Evolutionary conservation across 202 grass and related monocot species (phyloP).

Genomic region (Hordeum pubiflorum): DNA sequence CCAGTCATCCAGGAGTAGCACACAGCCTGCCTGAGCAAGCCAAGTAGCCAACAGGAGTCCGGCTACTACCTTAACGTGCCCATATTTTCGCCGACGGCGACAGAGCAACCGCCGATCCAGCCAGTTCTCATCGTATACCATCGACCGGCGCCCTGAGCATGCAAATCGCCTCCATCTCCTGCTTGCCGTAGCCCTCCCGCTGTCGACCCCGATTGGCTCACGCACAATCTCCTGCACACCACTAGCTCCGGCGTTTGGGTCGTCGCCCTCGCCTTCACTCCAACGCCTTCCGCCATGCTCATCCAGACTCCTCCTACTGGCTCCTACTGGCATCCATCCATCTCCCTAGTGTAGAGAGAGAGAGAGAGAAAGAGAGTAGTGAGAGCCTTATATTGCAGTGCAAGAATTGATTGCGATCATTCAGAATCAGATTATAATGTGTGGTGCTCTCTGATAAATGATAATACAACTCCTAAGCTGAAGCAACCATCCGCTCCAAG

Average conservation of each 20-base stretch:
- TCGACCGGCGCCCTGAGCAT: not conserved
- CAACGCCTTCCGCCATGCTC: conserved; percentile 12
- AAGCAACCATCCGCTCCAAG: conserved; percentile 61
- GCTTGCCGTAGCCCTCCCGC: conserved; percentile 23
- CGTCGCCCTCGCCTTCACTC: conserved; percentile 36
- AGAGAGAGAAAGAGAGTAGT: not conserved
- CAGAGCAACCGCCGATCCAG: conserved; percentile 12
- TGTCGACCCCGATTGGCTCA: conserved; percentile 12
- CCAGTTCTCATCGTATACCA: not conserved
- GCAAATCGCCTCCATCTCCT: not conserved
- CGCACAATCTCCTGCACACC: not conserved
- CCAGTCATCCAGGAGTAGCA: not conserved
- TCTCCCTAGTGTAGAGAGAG: not conserved
- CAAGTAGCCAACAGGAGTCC: not conserved
- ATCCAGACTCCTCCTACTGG: not conserved
- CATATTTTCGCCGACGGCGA: not conserved
- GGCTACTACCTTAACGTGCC: not conserved
- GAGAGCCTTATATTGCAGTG: conserved; percentile 68
- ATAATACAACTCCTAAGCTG: conserved; percentile 48
- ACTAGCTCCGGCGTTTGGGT: not conserved
- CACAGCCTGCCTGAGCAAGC: not conserved
- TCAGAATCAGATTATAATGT: not conserved
- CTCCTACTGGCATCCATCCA: not conserved
- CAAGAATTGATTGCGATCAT: conserved; percentile 51
- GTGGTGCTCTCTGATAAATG: not conserved